Conservation (phyloP, 129 eudicot species). For the Mikania micrantha region DNA sequence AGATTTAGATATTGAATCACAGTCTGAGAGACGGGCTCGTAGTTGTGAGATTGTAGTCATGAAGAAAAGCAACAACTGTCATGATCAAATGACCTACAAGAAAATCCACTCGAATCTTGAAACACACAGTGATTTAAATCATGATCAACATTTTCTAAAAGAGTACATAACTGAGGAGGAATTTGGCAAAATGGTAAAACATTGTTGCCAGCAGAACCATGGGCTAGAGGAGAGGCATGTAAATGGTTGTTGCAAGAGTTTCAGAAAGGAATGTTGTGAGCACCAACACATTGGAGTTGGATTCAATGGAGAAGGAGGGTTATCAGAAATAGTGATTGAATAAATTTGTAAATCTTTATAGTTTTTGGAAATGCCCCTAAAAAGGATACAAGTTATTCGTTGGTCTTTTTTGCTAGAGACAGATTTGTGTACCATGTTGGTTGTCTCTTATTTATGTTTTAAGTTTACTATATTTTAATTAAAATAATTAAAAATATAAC, state of each 20-base stretch:
- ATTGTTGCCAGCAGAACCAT: slow-evolving; percentile 28
- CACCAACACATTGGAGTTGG: slow-evolving; percentile 12
- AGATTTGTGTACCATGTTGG: slow-evolving; percentile 15
- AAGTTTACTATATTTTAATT: background rate
- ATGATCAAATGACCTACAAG: slow-evolving; percentile 15
- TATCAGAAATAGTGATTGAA: slow-evolving; percentile 66
- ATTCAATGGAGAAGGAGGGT: slow-evolving; percentile 32
- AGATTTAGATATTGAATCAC: slow-evolving; percentile 6
- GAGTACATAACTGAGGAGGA: slow-evolving; percentile 30
- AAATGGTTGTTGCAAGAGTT: slow-evolving; percentile 46
- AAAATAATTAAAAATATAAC: background rate
- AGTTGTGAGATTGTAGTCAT: slow-evolving; percentile 10
- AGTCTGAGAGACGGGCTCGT: background rate
- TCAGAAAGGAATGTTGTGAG: slow-evolving; percentile 53
- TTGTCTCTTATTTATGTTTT: background rate
- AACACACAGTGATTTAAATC: background rate
- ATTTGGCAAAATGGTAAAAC: slow-evolving; percentile 33
- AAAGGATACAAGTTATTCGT: slow-evolving; percentile 10
- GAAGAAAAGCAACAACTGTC: background rate
- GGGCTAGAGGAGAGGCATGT: slow-evolving; percentile 21
- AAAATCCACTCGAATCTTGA: slow-evolving; percentile 20
- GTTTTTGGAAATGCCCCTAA: background rate
- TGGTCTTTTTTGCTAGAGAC: slow-evolving; percentile 19
- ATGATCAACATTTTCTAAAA: slow-evolving; percentile 13
- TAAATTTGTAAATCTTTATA: slow-evolving; percentile 16